Evolutionary conservation across 371 early-diverging fungal genomes (phyloP).

Genomic region (Furculomyces boomerangus): DNA sequence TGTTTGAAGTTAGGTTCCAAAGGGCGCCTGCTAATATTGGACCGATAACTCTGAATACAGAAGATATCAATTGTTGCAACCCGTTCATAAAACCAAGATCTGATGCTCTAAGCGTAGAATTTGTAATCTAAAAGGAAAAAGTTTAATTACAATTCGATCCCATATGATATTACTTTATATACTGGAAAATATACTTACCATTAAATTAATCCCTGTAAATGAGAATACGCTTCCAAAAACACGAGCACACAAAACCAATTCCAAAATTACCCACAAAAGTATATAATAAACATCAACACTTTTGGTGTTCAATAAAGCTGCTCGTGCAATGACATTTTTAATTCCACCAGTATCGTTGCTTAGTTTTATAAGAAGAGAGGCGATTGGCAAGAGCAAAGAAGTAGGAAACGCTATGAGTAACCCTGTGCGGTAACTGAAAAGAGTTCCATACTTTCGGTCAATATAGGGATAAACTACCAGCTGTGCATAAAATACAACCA

Average conservation of each 20-base stretch:
- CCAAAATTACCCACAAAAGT: background rate
- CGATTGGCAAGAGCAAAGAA: constrained; percentile 26
- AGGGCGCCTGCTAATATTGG: constrained; percentile 13
- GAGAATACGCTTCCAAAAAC: background rate
- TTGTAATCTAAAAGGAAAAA: constrained; percentile 5
- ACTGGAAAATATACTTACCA: constrained; percentile 4
- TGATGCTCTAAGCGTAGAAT: constrained; percentile 12
- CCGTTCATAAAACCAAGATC: constrained; percentile 23
- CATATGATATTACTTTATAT: no score
- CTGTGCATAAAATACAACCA: constrained; percentile 33
- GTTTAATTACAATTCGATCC: no score
- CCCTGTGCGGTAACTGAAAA: constrained; percentile 28
- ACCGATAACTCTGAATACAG: constrained; percentile 9
- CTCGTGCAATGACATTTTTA: no score
- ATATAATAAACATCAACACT: background rate
- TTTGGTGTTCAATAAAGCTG: no score
- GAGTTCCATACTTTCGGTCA: constrained; percentile 25
- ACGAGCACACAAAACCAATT: background rate
- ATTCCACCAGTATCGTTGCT: background rate
- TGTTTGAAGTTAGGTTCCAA: constrained; percentile 20
- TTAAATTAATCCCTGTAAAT: background rate
- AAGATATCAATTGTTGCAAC: constrained; percentile 14
- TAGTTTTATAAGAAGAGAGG: constrained; percentile 6
- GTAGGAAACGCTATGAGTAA: constrained; percentile 22
- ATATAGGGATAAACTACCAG: constrained; percentile 31